Conservation (phyloP, 176 grass and related monocot genomes). For the Lolium rigidum region DNA sequence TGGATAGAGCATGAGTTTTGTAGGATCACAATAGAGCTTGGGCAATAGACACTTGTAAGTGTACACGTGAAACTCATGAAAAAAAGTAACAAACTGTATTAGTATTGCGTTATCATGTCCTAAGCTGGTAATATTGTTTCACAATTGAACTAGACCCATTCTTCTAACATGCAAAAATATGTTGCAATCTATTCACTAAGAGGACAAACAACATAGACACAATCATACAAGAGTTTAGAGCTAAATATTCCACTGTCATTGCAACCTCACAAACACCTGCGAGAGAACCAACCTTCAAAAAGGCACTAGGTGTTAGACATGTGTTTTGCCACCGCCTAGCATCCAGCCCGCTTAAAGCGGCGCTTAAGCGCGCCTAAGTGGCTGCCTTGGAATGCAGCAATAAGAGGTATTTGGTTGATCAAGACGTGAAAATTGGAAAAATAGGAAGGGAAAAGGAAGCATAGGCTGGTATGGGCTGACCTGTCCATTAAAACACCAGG, state of each 20-base stretch:
- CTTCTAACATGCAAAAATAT: background rate
- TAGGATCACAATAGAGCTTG: background rate
- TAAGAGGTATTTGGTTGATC: background rate
- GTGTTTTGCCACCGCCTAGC: background rate
- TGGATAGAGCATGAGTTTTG: constrained; percentile 16
- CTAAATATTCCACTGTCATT: background rate
- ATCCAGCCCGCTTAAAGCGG: background rate
- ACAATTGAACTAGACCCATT: constrained; percentile 14
- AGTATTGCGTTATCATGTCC: background rate
- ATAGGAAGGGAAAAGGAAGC: background rate
- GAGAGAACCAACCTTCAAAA: background rate
- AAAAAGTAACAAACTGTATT: background rate
- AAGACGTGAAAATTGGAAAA: background rate
- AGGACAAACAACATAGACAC: constrained; percentile 8
- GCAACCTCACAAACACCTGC: background rate
- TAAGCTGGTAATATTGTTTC: constrained; percentile 22
- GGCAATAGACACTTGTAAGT: background rate
- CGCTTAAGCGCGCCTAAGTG: background rate
- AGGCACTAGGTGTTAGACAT: background rate
- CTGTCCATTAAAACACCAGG: background rate
- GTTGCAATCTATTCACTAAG: background rate
- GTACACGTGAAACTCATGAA: background rate
- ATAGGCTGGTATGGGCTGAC: background rate
- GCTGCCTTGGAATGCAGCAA: background rate
- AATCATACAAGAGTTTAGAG: background rate